A percentile compares a stretch with the other conserved stretches of the same genome.
Conservation (phyloP, 768 basidiomycete genomes). For the Pleurotus ostreatus region DNA sequence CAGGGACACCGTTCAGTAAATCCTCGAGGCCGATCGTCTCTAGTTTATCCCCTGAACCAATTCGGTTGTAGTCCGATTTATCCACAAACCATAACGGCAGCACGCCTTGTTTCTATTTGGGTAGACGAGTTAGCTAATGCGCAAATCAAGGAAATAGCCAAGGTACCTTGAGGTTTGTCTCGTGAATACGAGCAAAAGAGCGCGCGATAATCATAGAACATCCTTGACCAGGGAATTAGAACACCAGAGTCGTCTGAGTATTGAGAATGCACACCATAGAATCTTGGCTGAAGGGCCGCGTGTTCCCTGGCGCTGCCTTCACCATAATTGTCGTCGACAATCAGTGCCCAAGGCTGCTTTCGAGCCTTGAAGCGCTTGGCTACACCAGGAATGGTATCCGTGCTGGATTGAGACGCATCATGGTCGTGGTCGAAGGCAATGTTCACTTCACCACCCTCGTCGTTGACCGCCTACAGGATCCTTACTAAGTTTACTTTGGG, state of each 20-base stretch:
- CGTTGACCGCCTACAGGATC: conserved; percentile 71
- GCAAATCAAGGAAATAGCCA: not conserved
- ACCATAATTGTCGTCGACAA: conserved; percentile 97
- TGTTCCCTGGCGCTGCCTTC: conserved; percentile 98
- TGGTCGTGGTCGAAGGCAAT: conserved; percentile 78
- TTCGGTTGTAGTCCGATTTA: conserved; percentile 79
- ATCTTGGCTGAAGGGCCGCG: conserved; percentile 94
- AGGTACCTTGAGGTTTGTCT: conserved; percentile 89
- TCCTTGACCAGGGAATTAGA: conserved; percentile 36
- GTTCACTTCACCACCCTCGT: conserved; percentile 92
- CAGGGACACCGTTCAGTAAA: conserved; percentile 47
- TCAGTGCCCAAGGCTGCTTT: conserved; percentile 84
- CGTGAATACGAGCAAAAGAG: conserved; percentile 97
- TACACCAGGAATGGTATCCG: conserved; percentile 85
- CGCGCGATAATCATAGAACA: conserved; percentile 85
- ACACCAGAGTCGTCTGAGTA: not conserved
- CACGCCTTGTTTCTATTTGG: conserved; percentile 83
- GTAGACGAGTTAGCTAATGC: conserved; percentile 25
- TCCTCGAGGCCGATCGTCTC: conserved; percentile 81
- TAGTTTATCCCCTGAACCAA: conserved; percentile 77
- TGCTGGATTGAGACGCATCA: conserved; percentile 32
- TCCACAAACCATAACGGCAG: conserved; percentile 93
- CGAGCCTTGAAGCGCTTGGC: conserved; percentile 87
- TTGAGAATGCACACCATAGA: conserved; percentile 57
- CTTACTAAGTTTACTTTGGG: not conserved